A percentile compares a stretch with the other conserved stretches of the same genome.
Conservation (phyloP, 768 basidiomycete genomes). For the Tylopilus cervinicoccineus region DNA sequence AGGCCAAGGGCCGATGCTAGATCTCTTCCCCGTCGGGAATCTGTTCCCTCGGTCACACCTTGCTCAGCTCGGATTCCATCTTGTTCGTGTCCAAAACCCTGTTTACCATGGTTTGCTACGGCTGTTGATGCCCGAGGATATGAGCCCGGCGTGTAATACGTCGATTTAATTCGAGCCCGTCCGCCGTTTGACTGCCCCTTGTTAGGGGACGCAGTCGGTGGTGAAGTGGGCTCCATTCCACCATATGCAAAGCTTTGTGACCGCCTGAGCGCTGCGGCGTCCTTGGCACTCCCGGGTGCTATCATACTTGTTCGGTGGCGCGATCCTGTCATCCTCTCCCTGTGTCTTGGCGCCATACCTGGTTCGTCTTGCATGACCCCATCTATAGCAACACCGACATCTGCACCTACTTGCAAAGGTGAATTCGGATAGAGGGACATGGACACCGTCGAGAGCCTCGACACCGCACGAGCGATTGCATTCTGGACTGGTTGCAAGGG, state of each 20-base stretch:
- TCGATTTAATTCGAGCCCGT: constrained; percentile 64
- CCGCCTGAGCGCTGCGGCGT: constrained; percentile 20
- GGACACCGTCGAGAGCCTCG: constrained; percentile 40
- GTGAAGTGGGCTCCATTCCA: constrained; percentile 48
- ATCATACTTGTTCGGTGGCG: constrained; percentile 23
- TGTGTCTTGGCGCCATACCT: constrained; percentile 30
- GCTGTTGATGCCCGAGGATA: constrained; percentile 53
- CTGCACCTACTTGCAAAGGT: constrained; percentile 27
- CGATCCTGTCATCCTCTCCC: constrained; percentile 26
- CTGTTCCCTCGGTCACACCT: constrained; percentile 34
- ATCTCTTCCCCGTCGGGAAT: constrained; percentile 41
- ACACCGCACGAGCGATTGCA: constrained; percentile 38
- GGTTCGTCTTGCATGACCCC: constrained; percentile 41
- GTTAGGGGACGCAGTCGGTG: constrained; percentile 27
- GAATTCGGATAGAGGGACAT: constrained; percentile 47
- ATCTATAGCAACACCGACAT: constrained; percentile 36
- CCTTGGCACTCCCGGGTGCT: constrained; percentile 17
- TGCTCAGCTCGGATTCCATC: constrained; percentile 29
- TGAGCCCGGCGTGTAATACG: constrained; percentile 54
- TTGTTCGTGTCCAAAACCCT: constrained; percentile 32
- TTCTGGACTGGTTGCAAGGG: constrained; percentile 41
- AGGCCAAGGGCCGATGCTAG: constrained; percentile 39
- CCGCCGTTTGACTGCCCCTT: constrained; percentile 39
- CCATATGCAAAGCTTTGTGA: constrained; percentile 49
- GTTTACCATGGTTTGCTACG: constrained; percentile 32